Base-by-base conservation (phyloP, 352 stramenopile genomes). In the Aphanomyces astaci region DNA sequence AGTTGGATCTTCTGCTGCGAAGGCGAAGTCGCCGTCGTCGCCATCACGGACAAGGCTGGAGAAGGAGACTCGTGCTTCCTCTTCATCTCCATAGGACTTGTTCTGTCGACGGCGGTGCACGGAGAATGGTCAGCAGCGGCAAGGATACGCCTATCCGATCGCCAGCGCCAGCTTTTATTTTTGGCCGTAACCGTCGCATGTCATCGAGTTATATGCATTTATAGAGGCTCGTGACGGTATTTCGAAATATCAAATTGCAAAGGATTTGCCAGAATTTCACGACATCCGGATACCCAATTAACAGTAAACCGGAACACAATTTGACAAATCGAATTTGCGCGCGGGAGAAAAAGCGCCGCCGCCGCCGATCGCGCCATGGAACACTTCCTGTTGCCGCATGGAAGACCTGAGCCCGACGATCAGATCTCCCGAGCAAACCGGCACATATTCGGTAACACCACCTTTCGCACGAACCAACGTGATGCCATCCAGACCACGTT, bases 401-500 rank as follows among this genome's bases (percentile, higher is more conserved):
- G 2, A 39, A 59, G 30, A 25, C 25, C 25, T 22, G 51, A 36
- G 11, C 22, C 30, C 5, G 56, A 65, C 24, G 56, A 65, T 30
- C 62, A 69, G 48, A 63, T 69, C 32, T 13, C 19, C 4, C 49
- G 49, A 31, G 62, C 62, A n/a, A 69, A 69, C 33, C 22, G 25
- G 22, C 11, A 28, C 48, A 69, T 69, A 32, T 69, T 69, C 27
- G 62, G 62, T 45, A 69, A 69, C 62, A 31, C 39, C 22, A 3
- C 28, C 22, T 69, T 69, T 24, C 48, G 62, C 24, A 59, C 22
- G 31, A 59, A 59, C n/a, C 62, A 69, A 17, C 62, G 62, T 4
- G 45, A 73, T 10, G 52, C 52, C 5, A 69, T 69, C 52, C 33
- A 62, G 31, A 51, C 62, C 1, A 69, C 66, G 30, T 22, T 72